These are phyloP conservation scores for Oidiodendron maius DNA, from an alignment of 495 filamentous ascomycete genomes.

Conservation along the genomic window DNA sequence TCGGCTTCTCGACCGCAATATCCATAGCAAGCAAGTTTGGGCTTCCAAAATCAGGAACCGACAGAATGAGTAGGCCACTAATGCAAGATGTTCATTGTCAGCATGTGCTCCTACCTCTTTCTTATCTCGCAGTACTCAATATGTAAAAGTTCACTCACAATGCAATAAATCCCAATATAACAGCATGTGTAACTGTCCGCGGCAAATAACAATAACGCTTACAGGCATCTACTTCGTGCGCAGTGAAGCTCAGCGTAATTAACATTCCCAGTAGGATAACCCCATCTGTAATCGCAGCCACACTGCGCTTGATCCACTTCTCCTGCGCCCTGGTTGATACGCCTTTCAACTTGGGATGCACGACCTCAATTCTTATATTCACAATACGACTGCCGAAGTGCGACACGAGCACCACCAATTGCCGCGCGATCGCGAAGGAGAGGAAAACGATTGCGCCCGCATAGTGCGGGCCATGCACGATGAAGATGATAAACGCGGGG, in stretches of 20 bases:
- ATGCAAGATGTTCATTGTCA: neutral
- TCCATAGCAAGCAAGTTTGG: slow-evolving; percentile 6
- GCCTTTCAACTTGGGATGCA: slow-evolving; percentile 12
- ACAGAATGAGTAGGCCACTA: slow-evolving; percentile 14
- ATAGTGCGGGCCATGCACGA: slow-evolving; percentile 4
- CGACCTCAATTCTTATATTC: slow-evolving; percentile 9
- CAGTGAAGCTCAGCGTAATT: slow-evolving; percentile 5
- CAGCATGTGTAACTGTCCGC: slow-evolving; percentile 3
- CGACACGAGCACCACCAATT: slow-evolving; percentile 4
- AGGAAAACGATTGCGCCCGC: slow-evolving; percentile 7
- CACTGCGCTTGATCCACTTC: slow-evolving; percentile 10
- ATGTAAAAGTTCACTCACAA: slow-evolving; percentile 8
- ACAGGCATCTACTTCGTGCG: neutral
- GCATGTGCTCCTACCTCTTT: neutral
- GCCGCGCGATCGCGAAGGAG: slow-evolving; percentile 14
- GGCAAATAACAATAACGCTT: neutral
- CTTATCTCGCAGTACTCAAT: neutral
- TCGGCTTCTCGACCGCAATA: slow-evolving; percentile 8
- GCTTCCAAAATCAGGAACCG: slow-evolving; percentile 8
- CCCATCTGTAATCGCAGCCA: slow-evolving; percentile 2
- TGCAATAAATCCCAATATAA: slow-evolving; percentile 12
- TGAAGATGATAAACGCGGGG: slow-evolving; percentile 15
- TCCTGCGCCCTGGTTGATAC: slow-evolving; percentile 9
- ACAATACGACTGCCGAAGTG: slow-evolving; percentile 13
- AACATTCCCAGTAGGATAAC: slow-evolving; percentile 12